Percentiles rank a stretch among this genome's conserved stretches.
These are phyloP conservation scores for Tausonia pullulans DNA, from an alignment of 1,284 basidiomycete genomes.

Conservation along the genomic window DNA sequence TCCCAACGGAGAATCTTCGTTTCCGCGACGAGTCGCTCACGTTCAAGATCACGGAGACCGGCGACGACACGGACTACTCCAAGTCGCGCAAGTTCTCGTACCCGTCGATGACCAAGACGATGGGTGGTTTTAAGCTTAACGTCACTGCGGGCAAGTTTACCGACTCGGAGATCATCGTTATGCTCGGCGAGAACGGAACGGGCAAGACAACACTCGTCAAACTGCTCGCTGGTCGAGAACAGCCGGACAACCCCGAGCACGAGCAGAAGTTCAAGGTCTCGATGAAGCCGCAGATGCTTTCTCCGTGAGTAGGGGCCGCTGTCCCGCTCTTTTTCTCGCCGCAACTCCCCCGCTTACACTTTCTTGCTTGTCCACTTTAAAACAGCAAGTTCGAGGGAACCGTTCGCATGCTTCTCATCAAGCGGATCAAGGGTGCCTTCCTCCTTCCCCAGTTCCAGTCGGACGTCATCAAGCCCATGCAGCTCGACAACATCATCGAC, in stretches of 20 bases:
- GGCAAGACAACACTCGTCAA: constrained; percentile 96
- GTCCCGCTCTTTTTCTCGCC: too few species aligned
- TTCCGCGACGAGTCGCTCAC: constrained; percentile 88
- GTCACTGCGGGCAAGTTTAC: constrained; percentile 79
- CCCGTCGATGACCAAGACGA: constrained; percentile 89
- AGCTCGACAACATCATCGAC: constrained; percentile 79
- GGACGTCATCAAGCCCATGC: constrained; percentile 92
- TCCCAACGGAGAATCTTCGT: constrained; percentile 94
- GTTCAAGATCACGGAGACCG: constrained; percentile 92
- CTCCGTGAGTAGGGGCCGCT: background rate
- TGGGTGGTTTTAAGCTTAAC: constrained; percentile 84
- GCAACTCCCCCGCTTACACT: background rate
- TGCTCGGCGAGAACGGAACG: constrained; percentile 94
- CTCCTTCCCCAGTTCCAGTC: constrained; percentile 75
- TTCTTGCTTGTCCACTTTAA: background rate
- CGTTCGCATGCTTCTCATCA: constrained; percentile 81
- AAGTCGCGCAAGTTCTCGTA: constrained; percentile 79
- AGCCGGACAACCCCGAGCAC: constrained; percentile 70
- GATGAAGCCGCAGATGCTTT: constrained; percentile 75
- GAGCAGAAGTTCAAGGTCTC: constrained; percentile 72
- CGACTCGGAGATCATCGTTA: constrained; percentile 93
- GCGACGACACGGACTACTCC: constrained; percentile 71
- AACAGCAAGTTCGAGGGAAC: constrained; percentile 83
- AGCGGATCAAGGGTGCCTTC: constrained; percentile 83
- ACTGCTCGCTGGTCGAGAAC: constrained; percentile 71